Evolutionary conservation across 176 grass and related monocot species (phyloP).

Genomic region (Oryza glaberrima): DNA sequence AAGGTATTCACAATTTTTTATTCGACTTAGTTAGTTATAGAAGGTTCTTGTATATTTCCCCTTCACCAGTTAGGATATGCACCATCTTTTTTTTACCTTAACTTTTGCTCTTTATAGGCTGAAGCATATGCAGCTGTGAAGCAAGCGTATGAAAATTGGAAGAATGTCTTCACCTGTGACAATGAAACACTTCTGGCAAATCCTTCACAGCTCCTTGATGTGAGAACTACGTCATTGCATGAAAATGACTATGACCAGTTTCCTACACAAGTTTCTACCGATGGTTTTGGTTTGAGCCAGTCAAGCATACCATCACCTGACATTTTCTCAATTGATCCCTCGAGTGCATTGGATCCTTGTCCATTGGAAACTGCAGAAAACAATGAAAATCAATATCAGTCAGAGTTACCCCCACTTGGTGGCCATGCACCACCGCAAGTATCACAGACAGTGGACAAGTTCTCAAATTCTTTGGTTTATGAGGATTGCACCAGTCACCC

Average conservation of each 20-base stretch:
- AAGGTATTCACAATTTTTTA: slow-evolving; percentile 49
- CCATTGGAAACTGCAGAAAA: slow-evolving; percentile 26
- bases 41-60: neutral
- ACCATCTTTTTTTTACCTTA: slow-evolving; percentile 19
- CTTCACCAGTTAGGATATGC: neutral
- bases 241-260: slow-evolving; percentile 56
- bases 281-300: slow-evolving; percentile 52
- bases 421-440: slow-evolving; percentile 27
- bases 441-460: slow-evolving; percentile 44
- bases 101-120: slow-evolving; percentile 49
- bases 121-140: slow-evolving; percentile 64
- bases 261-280: slow-evolving; percentile 36
- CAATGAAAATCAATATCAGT: slow-evolving; percentile 41
- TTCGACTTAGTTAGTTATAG: neutral
- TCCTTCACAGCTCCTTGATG: slow-evolving; percentile 36
- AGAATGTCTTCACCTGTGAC: slow-evolving; percentile 57
- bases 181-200: slow-evolving; percentile 46
- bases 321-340: slow-evolving; percentile 60
- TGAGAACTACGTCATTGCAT: slow-evolving; percentile 41
- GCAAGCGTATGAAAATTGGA: slow-evolving; percentile 79
- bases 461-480: slow-evolving; percentile 61
- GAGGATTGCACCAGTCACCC: slow-evolving; percentile 54
- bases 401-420: slow-evolving; percentile 34
- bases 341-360: slow-evolving; percentile 37
- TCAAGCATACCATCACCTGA: slow-evolving; percentile 55